Conservation (phyloP, 2,329 filamentous ascomycete species). For the Alternaria brassicicola region DNA sequence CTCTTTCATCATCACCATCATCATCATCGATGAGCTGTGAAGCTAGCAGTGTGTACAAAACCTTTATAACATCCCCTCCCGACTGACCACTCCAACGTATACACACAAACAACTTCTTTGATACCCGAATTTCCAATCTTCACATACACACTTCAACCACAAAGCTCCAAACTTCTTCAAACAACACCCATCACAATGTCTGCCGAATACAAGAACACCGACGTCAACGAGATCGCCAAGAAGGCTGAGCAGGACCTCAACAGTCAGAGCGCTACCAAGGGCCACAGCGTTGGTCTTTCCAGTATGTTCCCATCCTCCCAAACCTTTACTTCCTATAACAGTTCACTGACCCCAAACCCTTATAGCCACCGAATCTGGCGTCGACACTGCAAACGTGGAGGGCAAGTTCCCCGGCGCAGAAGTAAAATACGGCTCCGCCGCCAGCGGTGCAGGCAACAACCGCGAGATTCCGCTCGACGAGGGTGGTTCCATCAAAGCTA, state of each 20-base stretch:
- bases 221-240: constrained; percentile 53
- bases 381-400: constrained; percentile 49
- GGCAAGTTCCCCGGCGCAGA: constrained; percentile 54
- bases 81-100: neutral
- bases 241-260: constrained; percentile 58
- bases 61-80: neutral
- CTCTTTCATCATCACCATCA: constrained; percentile 12
- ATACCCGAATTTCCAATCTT: neutral
- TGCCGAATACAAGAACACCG: constrained; percentile 48
- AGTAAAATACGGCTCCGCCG: constrained; percentile 53
- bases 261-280: constrained; percentile 49
- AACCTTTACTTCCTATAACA: neutral
- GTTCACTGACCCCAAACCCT: neutral
- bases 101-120: neutral
- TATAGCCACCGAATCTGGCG: constrained; percentile 55
- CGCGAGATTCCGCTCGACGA: constrained; percentile 55
- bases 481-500: constrained; percentile 52
- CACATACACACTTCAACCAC: neutral
- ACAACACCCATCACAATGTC: constrained; percentile 48
- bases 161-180: neutral
- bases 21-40: constrained; percentile 1
- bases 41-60: neutral
- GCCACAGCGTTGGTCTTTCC: constrained; percentile 45
- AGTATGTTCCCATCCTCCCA: constrained; percentile 37
- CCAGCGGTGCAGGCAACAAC: constrained; percentile 54